Conservation (phyloP, 2,329 filamentous ascomycete species). For the Lomentospora prolificans region DNA sequence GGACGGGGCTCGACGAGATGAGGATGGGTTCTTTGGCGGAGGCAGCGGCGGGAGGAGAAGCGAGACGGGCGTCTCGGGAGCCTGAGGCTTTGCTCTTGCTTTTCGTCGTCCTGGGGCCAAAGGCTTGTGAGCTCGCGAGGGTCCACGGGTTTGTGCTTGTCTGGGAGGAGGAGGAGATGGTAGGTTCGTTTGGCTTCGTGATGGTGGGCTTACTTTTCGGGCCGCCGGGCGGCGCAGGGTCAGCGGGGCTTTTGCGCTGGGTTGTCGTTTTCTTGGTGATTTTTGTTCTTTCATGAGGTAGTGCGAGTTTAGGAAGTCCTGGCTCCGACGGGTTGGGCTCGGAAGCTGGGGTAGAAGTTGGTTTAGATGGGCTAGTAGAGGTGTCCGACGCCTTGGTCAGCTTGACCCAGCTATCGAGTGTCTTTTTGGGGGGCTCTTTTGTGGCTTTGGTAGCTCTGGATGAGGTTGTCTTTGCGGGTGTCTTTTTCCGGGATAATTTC, state of each 20-base stretch:
- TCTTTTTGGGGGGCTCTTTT: background rate
- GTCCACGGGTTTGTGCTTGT: slow-evolving; percentile 23
- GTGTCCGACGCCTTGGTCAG: slow-evolving; percentile 1
- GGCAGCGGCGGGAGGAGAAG: slow-evolving; percentile 19
- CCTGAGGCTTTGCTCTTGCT: background rate
- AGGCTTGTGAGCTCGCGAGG: slow-evolving; percentile 31
- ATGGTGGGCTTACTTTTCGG: slow-evolving; percentile 7
- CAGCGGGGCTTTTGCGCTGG: background rate
- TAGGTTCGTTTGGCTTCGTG: background rate
- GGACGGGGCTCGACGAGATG: slow-evolving; percentile 34
- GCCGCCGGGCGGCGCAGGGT: background rate
- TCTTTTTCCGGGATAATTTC: slow-evolving; percentile 13
- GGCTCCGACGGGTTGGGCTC: background rate
- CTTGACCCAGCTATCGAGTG: slow-evolving; percentile 5
- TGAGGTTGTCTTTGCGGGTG: background rate
- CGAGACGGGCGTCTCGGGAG: background rate
- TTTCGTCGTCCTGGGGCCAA: slow-evolving; percentile 27
- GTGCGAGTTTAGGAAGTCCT: background rate
- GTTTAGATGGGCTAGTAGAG: background rate
- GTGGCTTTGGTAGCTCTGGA: background rate
- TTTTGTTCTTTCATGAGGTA: background rate
- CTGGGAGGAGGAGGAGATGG: slow-evolving; percentile 4
- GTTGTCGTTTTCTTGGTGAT: slow-evolving; percentile 8
- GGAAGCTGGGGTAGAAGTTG: background rate
- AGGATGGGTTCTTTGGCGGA: slow-evolving; percentile 29